Evolutionary conservation across 106 monocot genomes (phyloP).

Genomic region (Dendrobium huoshanense): DNA sequence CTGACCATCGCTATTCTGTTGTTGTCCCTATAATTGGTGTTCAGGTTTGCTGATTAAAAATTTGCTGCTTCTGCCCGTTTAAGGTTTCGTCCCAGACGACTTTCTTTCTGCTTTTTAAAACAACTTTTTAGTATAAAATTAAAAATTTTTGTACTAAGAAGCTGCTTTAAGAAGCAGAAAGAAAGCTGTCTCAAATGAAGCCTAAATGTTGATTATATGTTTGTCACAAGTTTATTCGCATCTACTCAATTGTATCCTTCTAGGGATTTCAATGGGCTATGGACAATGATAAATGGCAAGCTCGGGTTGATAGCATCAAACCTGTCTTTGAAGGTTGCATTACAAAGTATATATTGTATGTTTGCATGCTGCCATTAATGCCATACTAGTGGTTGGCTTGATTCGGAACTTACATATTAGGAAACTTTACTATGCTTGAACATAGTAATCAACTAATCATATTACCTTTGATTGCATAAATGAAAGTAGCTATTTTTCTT

Average conservation of each 20-base stretch:
- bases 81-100: not conserved
- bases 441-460: not conserved
- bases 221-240: not conserved
- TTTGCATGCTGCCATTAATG: not conserved
- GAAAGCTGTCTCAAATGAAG: too few species aligned
- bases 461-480: not conserved
- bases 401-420: not conserved
- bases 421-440: not conserved
- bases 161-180: too few species aligned
- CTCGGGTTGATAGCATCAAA: conserved; percentile 77
- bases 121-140: too few species aligned
- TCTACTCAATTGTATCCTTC: not conserved
- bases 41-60: conserved; percentile 52
- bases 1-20: conserved; percentile 73
- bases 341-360: not conserved
- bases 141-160: too few species aligned
- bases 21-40: conserved; percentile 91
- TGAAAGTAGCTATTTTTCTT: not conserved
- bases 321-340: conserved; percentile 84
- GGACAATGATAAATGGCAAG: conserved; percentile 86
- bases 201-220: not conserved
- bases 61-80: not conserved
- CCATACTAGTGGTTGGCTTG: not conserved
- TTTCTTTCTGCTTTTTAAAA: too few species aligned
- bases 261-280: conserved; percentile 94